Base-by-base conservation (phyloP, 805 yeast species). In the Lachancea fermentati region DNA sequence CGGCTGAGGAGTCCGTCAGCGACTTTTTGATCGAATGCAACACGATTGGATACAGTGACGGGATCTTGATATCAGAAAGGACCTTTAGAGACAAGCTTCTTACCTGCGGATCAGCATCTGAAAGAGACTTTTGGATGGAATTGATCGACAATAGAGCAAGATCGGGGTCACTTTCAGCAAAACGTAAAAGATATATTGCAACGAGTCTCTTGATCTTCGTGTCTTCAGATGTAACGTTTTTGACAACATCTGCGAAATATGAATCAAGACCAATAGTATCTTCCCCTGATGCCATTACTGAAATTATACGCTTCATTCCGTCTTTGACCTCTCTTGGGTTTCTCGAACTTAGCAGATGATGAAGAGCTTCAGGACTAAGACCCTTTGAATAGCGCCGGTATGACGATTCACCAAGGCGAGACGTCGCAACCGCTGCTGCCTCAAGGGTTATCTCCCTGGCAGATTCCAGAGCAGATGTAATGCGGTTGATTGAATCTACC, bases 101-200 rank as follows among this genome's bases (percentile, higher is more conserved):
- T 13, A 73, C 67, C 8, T 76, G 71, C 2, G 94, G 82, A 45
- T 73, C 74, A 48, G 78, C 77, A 51, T 87, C 96, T 7, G 73
- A 68, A 19, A 91, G 63, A 1, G 86, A 72, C 61, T 85, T 87
- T 60, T 93, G 98, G 36, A 93, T 84, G 1, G 97, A 85, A 60
- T 93, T 93, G 48, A 93, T 85, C 1, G 96, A 79, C 34, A 93
- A 68, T 15, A 93, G 71, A 2, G 97, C 93, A n/a, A 85, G 73
- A 58, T 89, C 95, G 7, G 93, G 96, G 50, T 86, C 89, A 41
- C 69, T 61, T 46, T 86, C 94, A 17, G 95, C 93, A 58, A 78
- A 87, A 41, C 84, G 71, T 32, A 80, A 66, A 36, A 93, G 64
- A 50, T 85, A 86, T 1, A 82, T 69, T 62, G 85, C 78, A 2